Conservation (phyloP, 2,329 filamentous ascomycete genomes). For the Aciculosporium take region DNA sequence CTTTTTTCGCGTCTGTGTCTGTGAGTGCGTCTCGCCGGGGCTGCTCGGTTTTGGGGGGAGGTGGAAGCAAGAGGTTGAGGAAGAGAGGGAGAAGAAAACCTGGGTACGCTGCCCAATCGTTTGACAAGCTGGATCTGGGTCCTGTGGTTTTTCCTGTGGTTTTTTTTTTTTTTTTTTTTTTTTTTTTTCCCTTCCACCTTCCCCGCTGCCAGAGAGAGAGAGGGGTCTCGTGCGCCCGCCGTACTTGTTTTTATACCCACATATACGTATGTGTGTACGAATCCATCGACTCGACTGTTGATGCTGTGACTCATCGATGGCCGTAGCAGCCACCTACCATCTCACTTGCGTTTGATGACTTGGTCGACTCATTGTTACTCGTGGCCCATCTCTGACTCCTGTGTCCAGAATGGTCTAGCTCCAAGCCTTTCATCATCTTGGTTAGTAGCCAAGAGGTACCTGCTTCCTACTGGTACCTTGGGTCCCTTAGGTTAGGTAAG, state of each 20-base stretch:
- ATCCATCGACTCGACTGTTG: too few relatives aligned
- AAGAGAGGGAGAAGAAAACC: background rate
- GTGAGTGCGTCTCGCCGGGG: background rate
- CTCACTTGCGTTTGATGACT: too few relatives aligned
- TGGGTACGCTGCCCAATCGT: background rate
- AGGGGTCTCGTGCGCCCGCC: too few relatives aligned
- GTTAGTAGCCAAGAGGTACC: too few relatives aligned
- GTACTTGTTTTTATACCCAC: slow-evolving; percentile 1
- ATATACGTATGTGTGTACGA: too few relatives aligned
- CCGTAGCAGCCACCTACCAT: background rate
- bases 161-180: background rate
- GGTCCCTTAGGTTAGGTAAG: too few relatives aligned
- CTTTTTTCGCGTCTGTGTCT: background rate
- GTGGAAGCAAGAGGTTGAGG: background rate
- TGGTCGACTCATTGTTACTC: slow-evolving; percentile 2
- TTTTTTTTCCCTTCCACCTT: too few relatives aligned
- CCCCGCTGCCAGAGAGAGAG: too few relatives aligned
- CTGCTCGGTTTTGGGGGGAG: background rate
- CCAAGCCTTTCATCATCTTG: too few relatives aligned
- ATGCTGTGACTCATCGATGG: too few relatives aligned
- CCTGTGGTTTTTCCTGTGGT: slow-evolving; percentile 3
- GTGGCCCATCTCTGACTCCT: background rate
- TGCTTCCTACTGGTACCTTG: background rate
- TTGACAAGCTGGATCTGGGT: slow-evolving; percentile 1
- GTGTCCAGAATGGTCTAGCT: background rate